A percentile compares a stretch with the other conserved stretches of the same genome.
These are phyloP conservation scores for Xylaria arbuscula DNA, from an alignment of 2,329 filamentous ascomycete genomes.

Conservation along the genomic window DNA sequence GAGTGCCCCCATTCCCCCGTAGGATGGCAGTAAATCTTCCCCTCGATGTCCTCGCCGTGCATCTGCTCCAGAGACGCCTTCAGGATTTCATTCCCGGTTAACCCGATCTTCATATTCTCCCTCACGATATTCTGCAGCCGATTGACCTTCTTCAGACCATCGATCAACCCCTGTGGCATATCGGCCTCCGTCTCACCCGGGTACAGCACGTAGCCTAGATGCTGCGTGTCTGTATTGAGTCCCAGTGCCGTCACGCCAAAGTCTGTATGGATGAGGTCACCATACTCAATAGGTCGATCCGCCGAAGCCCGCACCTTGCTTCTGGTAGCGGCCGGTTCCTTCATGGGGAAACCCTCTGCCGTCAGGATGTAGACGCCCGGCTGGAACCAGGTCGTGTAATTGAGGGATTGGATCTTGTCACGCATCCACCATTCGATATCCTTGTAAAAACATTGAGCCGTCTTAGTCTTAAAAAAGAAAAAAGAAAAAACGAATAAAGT, in stretches of 20 bases:
- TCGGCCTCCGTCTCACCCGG: constrained; percentile 56
- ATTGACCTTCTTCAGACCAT: constrained; percentile 60
- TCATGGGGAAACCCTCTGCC: constrained; percentile 42
- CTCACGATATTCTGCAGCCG: constrained; percentile 61
- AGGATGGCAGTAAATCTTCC: constrained; percentile 61
- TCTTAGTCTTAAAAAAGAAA: constrained; percentile 2
- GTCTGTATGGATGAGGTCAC: constrained; percentile 62
- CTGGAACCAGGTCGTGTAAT: constrained; percentile 65
- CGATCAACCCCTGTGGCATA: constrained; percentile 55
- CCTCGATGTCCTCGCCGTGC: constrained; percentile 56
- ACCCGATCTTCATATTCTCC: constrained; percentile 57
- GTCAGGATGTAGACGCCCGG: constrained; percentile 58
- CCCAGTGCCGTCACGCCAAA: constrained; percentile 61
- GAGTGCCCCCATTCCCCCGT: constrained; percentile 64
- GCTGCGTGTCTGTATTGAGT: constrained; percentile 63
- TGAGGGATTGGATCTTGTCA: constrained; percentile 60
- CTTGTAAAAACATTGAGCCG: constrained; percentile 24
- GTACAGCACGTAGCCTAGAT: constrained; percentile 60
- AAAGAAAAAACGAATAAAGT: too few relatives aligned
- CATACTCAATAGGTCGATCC: constrained; percentile 53
- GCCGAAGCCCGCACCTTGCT: constrained; percentile 39
- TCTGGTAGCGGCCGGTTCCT: constrained; percentile 4
- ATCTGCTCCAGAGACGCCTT: constrained; percentile 54
- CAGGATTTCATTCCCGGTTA: constrained; percentile 59
- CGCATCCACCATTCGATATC: constrained; percentile 65